Evolutionary conservation across 2,329 filamentous ascomycete genomes (phyloP).

Genomic region (Grosmannia clavigera): DNA sequence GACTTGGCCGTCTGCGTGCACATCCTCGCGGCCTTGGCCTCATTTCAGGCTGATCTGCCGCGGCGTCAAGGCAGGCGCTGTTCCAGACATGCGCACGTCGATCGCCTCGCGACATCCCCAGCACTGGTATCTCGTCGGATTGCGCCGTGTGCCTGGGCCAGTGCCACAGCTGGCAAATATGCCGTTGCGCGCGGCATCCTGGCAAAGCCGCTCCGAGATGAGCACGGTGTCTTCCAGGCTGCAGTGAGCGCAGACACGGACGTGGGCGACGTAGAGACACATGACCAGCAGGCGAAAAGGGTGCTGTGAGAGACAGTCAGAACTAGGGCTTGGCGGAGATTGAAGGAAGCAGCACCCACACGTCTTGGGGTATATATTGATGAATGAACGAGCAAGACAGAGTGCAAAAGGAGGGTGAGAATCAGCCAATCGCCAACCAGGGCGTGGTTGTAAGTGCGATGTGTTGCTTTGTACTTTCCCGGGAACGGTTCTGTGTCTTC

Average conservation of each 20-base stretch:
- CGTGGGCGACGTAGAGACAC: conserved; percentile 28
- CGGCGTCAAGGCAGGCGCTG: neutral
- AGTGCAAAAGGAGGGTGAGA: neutral
- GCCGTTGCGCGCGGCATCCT: conserved; percentile 18
- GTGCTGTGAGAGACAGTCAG: neutral
- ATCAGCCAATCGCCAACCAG: neutral
- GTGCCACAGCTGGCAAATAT: conserved; percentile 27
- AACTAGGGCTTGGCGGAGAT: neutral
- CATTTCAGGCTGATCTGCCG: conserved; percentile 6
- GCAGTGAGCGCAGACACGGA: conserved; percentile 24
- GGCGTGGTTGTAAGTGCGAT: neutral
- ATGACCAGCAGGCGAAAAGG: conserved; percentile 13
- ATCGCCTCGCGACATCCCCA: conserved; percentile 25
- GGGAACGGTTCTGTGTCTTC: neutral
- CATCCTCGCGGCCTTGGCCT: neutral
- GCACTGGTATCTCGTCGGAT: conserved; percentile 21
- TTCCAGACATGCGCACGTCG: neutral
- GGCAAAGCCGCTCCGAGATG: conserved; percentile 27
- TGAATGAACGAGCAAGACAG: neutral
- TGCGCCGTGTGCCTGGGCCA: conserved; percentile 19
- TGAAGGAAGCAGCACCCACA: neutral
- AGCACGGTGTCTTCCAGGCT: conserved; percentile 25
- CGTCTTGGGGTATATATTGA: neutral
- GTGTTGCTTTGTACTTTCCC: neutral
- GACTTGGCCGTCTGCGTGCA: neutral